These are phyloP conservation scores for Emericellopsis atlantica DNA, from an alignment of 2,329 filamentous ascomycete species.

Conservation along the genomic window DNA sequence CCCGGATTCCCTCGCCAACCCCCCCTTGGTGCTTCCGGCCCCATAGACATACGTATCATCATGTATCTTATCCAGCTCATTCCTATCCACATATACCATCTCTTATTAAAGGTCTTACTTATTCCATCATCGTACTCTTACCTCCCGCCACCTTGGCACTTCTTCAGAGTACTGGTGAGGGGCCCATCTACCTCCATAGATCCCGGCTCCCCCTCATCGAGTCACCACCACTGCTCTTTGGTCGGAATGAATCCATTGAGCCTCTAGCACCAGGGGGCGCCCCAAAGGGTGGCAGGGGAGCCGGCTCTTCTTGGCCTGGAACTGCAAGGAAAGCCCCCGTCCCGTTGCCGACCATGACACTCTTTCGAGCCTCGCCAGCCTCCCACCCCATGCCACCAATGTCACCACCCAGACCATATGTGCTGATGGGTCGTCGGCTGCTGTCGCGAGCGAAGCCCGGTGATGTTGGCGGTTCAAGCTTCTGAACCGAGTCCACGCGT, in stretches of 20 bases:
- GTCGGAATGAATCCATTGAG: slow-evolving; percentile 16
- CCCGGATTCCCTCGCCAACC: too few relatives aligned
- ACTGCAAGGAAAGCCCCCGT: slow-evolving; percentile 40
- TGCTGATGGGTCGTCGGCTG: slow-evolving; percentile 33
- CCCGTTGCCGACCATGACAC: slow-evolving; percentile 39
- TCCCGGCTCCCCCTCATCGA: slow-evolving; percentile 23
- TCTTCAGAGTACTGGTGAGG: too few relatives aligned
- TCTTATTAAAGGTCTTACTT: too few relatives aligned
- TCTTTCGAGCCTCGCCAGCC: slow-evolving; percentile 36
- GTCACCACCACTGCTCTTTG: slow-evolving; percentile 27
- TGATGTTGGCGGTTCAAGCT: neutral
- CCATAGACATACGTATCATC: too few relatives aligned
- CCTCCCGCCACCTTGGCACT: too few relatives aligned
- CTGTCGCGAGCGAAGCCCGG: slow-evolving; percentile 8
- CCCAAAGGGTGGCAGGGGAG: neutral
- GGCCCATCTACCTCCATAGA: slow-evolving; percentile 24
- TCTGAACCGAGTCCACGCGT: slow-evolving; percentile 24
- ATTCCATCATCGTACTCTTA: too few relatives aligned
- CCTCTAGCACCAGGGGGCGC: neutral
- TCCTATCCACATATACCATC: too few relatives aligned
- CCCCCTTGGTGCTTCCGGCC: too few relatives aligned
- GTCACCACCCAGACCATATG: slow-evolving; percentile 44
- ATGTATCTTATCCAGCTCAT: too few relatives aligned
- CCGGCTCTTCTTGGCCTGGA: slow-evolving; percentile 17
- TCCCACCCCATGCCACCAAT: slow-evolving; percentile 35